Evolutionary conservation across 331 rosid genomes (phyloP), one percentile per base, ranked within the genome.

Genomic region (Dryas integrifolia): DNA sequence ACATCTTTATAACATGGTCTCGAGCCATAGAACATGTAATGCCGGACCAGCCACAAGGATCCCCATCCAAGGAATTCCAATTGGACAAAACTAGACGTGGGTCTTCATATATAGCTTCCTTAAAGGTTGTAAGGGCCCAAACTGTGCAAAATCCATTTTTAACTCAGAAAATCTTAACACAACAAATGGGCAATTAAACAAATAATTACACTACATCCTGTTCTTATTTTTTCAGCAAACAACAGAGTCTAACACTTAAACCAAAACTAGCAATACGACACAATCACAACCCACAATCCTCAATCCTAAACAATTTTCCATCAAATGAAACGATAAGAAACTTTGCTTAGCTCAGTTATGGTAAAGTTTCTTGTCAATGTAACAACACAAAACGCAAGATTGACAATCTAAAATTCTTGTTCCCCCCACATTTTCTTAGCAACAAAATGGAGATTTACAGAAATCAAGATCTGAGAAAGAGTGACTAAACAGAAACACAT

Each of bases 1-100:
- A 93, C 98, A 95, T 76, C 82, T 87, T 90, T 67, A 82, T 69
- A 63, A 95, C 87, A 83, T 92, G 96, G 78, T 85, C 93, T 58
- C 88, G 81, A 65, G 73, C 72, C 58, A 57, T 8, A 65, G 86
- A 76, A 82, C 99, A 95, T 11, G 73, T 80, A 76, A 95, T 77
- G 45, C 99, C 97, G 69, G 76, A 65, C 97, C 98, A 92, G 68
- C 78, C 80, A 78, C 99, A 95, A 81, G 96, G 96, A 85, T 92
- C 92, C 72, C 82, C 51, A 75, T 85, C 96, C 56, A 87, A 56
- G 61, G 79, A 50, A 73, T 90, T 86, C 99, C 98, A 95, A 76
- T 84, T 80, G 49, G 87, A 85, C 73, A 95, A 83, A 72, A 82
- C 88, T 49, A 69, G 83, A 62, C 57, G 72, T 12, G 97, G 99